phyloP scores from a whole-genome alignment of 176 grass and related monocot genomes.

The Melocanna baccifera region DNA sequence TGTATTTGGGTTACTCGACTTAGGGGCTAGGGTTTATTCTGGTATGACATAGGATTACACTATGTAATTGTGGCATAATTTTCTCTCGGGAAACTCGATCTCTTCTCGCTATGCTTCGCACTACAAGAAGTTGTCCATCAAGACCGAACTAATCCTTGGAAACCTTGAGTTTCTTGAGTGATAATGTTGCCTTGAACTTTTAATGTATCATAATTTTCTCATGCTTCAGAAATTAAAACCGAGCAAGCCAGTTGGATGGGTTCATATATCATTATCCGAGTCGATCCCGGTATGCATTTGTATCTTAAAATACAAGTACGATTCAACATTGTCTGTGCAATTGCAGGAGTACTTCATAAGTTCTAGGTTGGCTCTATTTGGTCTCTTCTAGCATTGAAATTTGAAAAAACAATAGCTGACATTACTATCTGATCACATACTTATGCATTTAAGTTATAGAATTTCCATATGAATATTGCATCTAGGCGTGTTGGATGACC shows the following conservation, averaged over 20 bases:
- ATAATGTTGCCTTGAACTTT: neutral
- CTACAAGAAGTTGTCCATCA: neutral
- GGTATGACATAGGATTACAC: neutral
- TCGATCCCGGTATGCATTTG: conserved; percentile 55
- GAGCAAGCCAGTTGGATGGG: conserved; percentile 90
- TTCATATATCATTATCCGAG: too few relatives aligned
- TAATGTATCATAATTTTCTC: neutral
- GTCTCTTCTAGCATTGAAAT: neutral
- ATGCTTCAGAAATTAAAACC: conserved; percentile 64
- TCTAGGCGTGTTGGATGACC: neutral
- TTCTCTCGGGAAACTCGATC: neutral
- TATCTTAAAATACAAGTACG: neutral
- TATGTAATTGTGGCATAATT: neutral
- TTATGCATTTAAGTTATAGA: neutral
- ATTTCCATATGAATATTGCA: neutral
- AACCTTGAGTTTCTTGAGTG: neutral
- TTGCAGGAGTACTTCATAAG: neutral
- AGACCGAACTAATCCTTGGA: neutral
- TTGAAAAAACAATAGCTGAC: neutral
- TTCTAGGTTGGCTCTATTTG: neutral
- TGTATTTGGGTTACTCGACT: neutral
- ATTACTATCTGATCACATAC: neutral
- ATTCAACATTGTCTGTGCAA: neutral
- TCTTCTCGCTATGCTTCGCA: neutral
- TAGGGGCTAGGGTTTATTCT: neutral